phyloP scores from a whole-genome alignment of 2,329 filamentous ascomycete species.

The Cryphonectria naterciae region DNA sequence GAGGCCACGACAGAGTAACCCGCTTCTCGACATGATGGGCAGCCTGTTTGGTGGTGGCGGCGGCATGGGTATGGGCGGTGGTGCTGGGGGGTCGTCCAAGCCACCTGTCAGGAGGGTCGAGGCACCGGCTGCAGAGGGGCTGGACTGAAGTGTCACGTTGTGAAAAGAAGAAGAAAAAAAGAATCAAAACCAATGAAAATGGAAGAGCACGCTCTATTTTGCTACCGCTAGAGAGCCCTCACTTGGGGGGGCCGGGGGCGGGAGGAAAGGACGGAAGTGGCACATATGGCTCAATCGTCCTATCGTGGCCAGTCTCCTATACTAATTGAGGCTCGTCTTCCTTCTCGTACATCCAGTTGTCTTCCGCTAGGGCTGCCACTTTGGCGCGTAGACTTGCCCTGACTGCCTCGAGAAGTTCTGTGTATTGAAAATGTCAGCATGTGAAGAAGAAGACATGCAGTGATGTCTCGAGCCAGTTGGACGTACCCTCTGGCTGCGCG shows the following conservation, averaged over 20 bases:
- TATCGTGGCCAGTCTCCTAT: constrained; percentile 1
- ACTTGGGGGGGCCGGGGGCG: background rate
- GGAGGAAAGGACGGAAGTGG: background rate
- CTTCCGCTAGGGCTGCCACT: constrained; percentile 74
- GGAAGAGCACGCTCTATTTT: background rate
- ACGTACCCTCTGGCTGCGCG: constrained; percentile 68
- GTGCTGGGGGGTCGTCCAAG: constrained; percentile 42
- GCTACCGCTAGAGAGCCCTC: constrained; percentile 8
- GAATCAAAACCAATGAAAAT: background rate
- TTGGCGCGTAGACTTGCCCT: constrained; percentile 72
- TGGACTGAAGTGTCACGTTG: constrained; percentile 52
- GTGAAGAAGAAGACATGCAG: background rate
- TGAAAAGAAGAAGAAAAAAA: background rate
- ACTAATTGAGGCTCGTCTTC: constrained; percentile 57
- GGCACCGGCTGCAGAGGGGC: constrained; percentile 59
- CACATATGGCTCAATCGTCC: background rate
- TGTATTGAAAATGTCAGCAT: constrained; percentile 21
- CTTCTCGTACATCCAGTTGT: constrained; percentile 89
- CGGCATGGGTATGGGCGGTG: constrained; percentile 59
- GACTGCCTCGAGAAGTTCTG: constrained; percentile 72
- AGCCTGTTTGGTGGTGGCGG: constrained; percentile 87
- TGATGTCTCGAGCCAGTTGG: background rate
- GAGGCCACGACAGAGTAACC: constrained; percentile 87
- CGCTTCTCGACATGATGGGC: constrained; percentile 97
- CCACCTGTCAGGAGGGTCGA: constrained; percentile 51